Percentiles rank a stretch among this genome's conserved stretches.
phyloP scores from a whole-genome alignment of 441 rosid genomes.

The Populus hybrid region DNA sequence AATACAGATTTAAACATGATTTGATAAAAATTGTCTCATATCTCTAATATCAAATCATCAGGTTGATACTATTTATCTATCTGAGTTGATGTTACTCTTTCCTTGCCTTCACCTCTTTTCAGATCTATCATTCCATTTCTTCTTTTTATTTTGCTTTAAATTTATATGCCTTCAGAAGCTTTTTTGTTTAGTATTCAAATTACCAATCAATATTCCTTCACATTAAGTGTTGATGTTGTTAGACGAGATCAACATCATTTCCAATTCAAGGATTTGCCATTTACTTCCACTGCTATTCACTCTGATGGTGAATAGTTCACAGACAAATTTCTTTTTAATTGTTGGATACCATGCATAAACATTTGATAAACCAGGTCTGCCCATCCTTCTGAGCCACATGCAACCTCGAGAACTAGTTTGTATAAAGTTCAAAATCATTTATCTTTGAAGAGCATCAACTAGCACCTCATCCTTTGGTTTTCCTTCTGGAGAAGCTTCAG shows the following conservation, averaged over 20 bases:
- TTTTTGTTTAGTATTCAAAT: not conserved
- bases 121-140: not conserved
- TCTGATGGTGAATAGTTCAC: not conserved
- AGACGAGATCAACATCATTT: not conserved
- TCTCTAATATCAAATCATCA: not conserved
- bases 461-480: slow-evolving; percentile 89
- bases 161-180: not conserved
- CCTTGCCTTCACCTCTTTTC: not conserved
- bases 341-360: not conserved
- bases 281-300: not conserved
- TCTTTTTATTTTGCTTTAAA: not conserved
- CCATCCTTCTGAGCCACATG: not conserved
- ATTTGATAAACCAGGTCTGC: not conserved
- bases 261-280: not conserved
- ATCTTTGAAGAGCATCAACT: not conserved
- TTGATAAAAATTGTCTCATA: not conserved
- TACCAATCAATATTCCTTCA: not conserved
- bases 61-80: not conserved
- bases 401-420: not conserved
- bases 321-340: not conserved
- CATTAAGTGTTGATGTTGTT: not conserved
- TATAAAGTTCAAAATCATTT: not conserved
- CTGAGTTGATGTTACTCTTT: not conserved
- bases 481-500: slow-evolving; percentile 91
- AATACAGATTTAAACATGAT: not conserved